phyloP scores from a whole-genome alignment of 1,284 basidiomycete species.

The Apiotrichum porosum region DNA sequence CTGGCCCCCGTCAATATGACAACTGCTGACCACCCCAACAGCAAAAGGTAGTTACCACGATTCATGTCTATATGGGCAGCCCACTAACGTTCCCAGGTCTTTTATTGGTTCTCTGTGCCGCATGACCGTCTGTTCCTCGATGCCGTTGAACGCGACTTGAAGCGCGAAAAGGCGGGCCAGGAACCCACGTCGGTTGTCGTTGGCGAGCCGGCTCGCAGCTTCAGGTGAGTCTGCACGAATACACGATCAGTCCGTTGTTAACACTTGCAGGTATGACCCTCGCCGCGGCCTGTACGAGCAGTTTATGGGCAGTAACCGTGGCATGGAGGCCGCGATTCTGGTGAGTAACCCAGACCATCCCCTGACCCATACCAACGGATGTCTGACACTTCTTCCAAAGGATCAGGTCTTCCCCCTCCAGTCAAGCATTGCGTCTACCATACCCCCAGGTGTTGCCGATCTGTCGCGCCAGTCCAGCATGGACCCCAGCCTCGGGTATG shows the following conservation, averaged over 20 bases:
- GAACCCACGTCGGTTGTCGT: constrained; percentile 71
- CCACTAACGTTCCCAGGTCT: constrained; percentile 48
- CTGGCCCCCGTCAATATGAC: background rate
- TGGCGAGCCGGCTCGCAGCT: constrained; percentile 67
- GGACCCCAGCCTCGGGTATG: constrained; percentile 13
- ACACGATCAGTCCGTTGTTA: background rate
- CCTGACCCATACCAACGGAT: background rate
- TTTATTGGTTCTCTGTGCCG: constrained; percentile 86
- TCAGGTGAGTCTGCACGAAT: constrained; percentile 37
- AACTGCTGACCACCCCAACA: constrained; percentile 8
- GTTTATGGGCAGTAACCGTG: constrained; percentile 53
- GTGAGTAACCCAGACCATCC: constrained; percentile 7
- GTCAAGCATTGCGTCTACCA: constrained; percentile 11
- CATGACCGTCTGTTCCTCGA: constrained; percentile 94
- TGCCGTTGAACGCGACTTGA: constrained; percentile 85
- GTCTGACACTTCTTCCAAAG: constrained; percentile 6
- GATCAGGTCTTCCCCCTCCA: constrained; percentile 23
- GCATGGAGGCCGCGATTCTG: constrained; percentile 33
- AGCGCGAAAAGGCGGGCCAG: constrained; percentile 80
- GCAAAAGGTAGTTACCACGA: constrained; percentile 36
- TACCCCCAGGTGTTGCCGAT: no score
- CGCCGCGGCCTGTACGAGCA: constrained; percentile 81
- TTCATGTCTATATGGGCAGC: no score
- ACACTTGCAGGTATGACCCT: constrained; percentile 65
- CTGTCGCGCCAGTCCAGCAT: constrained; percentile 15